A percentile compares a stretch with the other conserved stretches of the same genome.
Evolutionary conservation across 495 filamentous ascomycete genomes (phyloP).

Genomic region (Tetracladium marchalianum): DNA sequence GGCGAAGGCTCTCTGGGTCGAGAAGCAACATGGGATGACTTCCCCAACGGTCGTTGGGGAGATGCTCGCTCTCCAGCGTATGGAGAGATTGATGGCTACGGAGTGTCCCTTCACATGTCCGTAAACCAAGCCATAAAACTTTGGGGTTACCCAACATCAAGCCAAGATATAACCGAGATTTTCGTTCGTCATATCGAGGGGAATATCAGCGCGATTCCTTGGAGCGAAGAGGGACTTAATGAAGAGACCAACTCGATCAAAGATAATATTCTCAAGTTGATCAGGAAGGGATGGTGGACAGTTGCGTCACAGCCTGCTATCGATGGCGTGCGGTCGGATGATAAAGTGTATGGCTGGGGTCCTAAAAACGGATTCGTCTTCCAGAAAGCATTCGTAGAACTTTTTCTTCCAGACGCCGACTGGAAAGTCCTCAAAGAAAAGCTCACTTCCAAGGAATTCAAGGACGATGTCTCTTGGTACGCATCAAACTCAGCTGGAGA

Average conservation of each 20-base stretch:
- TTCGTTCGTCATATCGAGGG: conserved; percentile 75
- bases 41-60: conserved; percentile 94
- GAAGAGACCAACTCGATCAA: conserved; percentile 76
- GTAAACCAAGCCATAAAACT: conserved; percentile 65
- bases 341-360: conserved; percentile 89
- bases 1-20: conserved; percentile 82
- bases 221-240: conserved; percentile 85
- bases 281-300: conserved; percentile 86
- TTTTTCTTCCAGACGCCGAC: conserved; percentile 68
- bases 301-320: conserved; percentile 94
- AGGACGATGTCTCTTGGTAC: conserved; percentile 70
- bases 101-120: conserved; percentile 78
- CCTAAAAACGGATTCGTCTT: conserved; percentile 90
- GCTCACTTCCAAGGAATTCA: conserved; percentile 43
- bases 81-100: conserved; percentile 91
- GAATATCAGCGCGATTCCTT: conserved; percentile 68
- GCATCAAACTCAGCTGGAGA: conserved; percentile 64
- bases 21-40: conserved; percentile 98
- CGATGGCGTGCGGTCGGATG: conserved; percentile 64
- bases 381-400: conserved; percentile 96
- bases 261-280: conserved; percentile 60
- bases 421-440: conserved; percentile 55
- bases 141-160: conserved; percentile 68
- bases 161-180: conserved; percentile 60
- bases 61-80: conserved; percentile 85